Base-by-base conservation (phyloP, 148 eudicot genomes). In the Fallopia convolvulus region DNA sequence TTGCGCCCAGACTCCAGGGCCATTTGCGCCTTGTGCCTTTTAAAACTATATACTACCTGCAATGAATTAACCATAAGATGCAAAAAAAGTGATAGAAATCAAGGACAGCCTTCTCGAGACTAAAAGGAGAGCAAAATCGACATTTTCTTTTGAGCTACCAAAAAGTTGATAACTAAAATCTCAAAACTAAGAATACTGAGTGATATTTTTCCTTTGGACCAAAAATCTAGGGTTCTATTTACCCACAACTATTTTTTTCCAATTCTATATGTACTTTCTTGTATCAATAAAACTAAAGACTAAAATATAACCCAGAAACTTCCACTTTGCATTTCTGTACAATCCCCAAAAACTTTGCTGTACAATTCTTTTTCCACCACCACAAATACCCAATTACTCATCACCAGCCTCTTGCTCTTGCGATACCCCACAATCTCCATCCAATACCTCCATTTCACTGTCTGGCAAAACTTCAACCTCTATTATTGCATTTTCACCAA, bases 271-370 rank as follows among this genome's bases (percentile, higher is more conserved):
- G 0, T 63, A 63, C 39, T 30, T 63, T 63, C 39, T 26, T 63
- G 70, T 63, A 11, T 63, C 65, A 20, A 68, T 36, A 68, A 68
- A 66, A 14, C 44, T 17, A 15, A 68, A 36, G 10, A 13, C 30
- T 36, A 36, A 26, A 0, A 36, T 33, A 42, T 44, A 44, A 9
- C 72, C 72, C 44, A 68, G 44, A 68, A 14, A 58, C 70, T 32
- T 33, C 40, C 4, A 65, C 20, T 68, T 68, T 36, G 20, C 42
- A 4, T 33, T 32, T 39, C 72, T 68, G 72, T 68, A 68, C 72
- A 68, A 68, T 68, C 72, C 72, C 44, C 72, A 68, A 68, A 68
- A 68, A 68, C 46, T 14, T 33, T 33, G 72, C 72, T 68, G 72
- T 68, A 68, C 72, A 68, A 10, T 33, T 68, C 44, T 5, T 66